Conservation (phyloP, 176 grass and related monocot species). For the Carex myosuroides region DNA sequence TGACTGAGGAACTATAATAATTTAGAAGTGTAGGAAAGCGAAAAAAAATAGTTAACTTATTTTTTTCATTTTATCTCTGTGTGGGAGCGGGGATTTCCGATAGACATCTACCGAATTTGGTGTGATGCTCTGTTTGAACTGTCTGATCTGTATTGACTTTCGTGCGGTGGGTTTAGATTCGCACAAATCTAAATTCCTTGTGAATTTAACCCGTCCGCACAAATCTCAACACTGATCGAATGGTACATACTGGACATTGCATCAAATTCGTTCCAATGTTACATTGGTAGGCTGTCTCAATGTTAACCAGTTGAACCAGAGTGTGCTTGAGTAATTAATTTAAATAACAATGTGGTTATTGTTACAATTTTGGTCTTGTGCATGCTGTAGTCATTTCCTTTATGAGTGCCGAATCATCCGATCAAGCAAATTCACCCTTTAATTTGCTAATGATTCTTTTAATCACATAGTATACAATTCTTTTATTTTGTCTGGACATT, state of each 20-base stretch:
- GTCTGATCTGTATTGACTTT: too few species aligned
- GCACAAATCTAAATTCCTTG: too few species aligned
- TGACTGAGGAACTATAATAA: neutral
- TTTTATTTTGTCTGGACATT: neutral
- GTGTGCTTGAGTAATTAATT: neutral
- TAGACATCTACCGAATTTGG: too few species aligned
- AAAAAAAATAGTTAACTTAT: neutral
- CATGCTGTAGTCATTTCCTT: neutral
- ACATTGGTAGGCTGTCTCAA: neutral
- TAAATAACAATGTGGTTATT: neutral
- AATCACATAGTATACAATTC: neutral
- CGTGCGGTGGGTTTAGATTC: too few species aligned
- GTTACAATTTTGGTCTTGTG: neutral
- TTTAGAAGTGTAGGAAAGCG: neutral
- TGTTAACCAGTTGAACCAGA: neutral
- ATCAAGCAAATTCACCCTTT: neutral
- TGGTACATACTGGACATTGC: too few species aligned
- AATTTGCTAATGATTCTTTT: neutral
- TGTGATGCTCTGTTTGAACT: too few species aligned
- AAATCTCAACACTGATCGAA: too few species aligned
- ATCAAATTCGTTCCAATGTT: too few species aligned
- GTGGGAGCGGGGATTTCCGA: too few species aligned
- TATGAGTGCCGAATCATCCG: neutral
- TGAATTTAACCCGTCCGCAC: too few species aligned
- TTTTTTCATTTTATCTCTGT: neutral